A percentile compares a stretch with the other conserved stretches of the same genome.
These are phyloP conservation scores for Dioszegia aurantiaca DNA, from an alignment of 768 basidiomycete species.

Conservation along the genomic window DNA sequence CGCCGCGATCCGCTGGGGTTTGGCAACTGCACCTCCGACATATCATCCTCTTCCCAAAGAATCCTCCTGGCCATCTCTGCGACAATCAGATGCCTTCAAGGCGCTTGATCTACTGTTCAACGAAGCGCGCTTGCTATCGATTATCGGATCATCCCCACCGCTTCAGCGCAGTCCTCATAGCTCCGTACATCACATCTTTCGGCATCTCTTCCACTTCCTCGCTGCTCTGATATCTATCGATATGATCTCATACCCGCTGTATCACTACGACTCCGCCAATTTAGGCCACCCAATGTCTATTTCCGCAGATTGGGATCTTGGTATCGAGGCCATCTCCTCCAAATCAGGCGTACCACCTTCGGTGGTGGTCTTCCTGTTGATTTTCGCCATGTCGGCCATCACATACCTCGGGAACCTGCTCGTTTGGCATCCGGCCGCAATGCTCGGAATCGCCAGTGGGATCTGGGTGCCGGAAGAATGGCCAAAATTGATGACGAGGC, in stretches of 20 bases:
- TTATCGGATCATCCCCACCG: conserved; percentile 10
- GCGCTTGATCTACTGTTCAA: conserved; percentile 12
- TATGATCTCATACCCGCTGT: background rate
- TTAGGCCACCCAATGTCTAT: background rate
- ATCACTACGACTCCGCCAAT: conserved; percentile 7
- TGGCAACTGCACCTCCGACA: conserved; percentile 2
- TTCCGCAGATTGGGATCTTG: background rate
- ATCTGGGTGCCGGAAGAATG: conserved; percentile 15
- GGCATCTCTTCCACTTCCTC: conserved; percentile 1
- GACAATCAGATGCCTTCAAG: conserved; percentile 8
- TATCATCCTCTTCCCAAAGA: conserved; percentile 10
- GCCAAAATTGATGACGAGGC: conserved; percentile 12
- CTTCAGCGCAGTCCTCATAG: conserved; percentile 1
- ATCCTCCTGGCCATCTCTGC: background rate
- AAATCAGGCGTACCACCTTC: conserved; percentile 10
- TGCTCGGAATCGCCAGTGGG: conserved; percentile 9
- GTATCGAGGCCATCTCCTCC: background rate
- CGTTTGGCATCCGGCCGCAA: background rate
- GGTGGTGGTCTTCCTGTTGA: background rate
- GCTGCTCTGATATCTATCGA: conserved; percentile 1
- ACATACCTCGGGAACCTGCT: conserved; percentile 1
- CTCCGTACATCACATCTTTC: background rate
- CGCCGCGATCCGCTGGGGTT: conserved; percentile 16
- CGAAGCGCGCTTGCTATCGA: conserved; percentile 4
- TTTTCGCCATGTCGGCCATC: background rate